Percentiles rank a stretch among this genome's conserved stretches.
Conservation (phyloP, 1,284 basidiomycete genomes). For the Cerrena zonata region DNA sequence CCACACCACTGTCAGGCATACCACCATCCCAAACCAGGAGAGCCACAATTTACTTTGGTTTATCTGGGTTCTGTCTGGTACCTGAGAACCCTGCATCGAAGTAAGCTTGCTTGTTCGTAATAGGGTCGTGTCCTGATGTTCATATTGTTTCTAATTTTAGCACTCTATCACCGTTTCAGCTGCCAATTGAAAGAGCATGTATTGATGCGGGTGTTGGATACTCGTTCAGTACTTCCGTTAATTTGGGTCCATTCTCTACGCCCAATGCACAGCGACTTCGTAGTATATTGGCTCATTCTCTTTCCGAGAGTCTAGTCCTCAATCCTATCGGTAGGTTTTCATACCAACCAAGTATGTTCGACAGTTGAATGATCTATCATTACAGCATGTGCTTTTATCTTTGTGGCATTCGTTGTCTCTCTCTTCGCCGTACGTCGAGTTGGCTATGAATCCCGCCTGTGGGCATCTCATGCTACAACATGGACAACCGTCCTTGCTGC, state of each 20-base stretch:
- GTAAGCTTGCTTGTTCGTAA: too few relatives aligned
- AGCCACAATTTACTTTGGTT: background rate
- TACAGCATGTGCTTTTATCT: background rate
- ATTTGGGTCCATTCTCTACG: too few relatives aligned
- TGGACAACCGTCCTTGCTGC: background rate
- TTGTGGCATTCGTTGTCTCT: background rate
- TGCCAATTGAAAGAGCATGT: background rate
- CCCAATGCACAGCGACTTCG: background rate
- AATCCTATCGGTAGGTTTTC: background rate
- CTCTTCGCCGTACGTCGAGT: background rate
- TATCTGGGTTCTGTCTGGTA: background rate
- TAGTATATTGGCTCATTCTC: background rate
- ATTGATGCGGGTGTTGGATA: background rate
- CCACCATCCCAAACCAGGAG: constrained; percentile 24
- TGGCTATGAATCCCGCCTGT: background rate
- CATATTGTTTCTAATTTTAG: too few relatives aligned
- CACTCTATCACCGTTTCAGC: too few relatives aligned
- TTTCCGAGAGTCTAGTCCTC: background rate
- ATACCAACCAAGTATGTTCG: too few relatives aligned
- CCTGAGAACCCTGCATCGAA: too few relatives aligned
- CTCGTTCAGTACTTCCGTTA: background rate
- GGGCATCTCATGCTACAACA: too few relatives aligned
- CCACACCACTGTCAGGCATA: too few relatives aligned
- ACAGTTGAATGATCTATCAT: too few relatives aligned
- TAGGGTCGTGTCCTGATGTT: too few relatives aligned